Conservation (phyloP, 331 rosid species). For the Prunus yedoensis region DNA sequence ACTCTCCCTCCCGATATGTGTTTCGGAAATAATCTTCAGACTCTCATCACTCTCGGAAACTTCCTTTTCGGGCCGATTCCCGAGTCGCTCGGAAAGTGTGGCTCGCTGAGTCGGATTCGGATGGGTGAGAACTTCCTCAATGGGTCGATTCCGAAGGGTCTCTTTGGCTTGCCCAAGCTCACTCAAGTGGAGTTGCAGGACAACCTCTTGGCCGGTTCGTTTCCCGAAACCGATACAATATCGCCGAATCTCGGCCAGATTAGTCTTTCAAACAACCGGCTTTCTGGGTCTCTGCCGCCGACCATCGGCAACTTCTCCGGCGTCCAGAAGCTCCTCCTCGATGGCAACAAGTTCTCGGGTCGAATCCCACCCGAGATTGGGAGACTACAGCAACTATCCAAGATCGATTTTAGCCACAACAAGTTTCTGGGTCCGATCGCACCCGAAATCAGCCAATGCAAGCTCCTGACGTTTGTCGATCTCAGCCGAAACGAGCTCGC, state of each 20-base stretch:
- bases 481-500: conserved; percentile 81
- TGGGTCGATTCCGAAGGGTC: conserved; percentile 85
- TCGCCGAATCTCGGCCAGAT: conserved; percentile 74
- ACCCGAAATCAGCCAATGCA: conserved; percentile 74
- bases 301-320: conserved; percentile 77
- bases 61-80: conserved; percentile 86
- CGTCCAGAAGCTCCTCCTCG: conserved; percentile 86
- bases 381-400: conserved; percentile 74
- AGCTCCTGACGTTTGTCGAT: conserved; percentile 80
- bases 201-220: conserved; percentile 58
- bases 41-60: conserved; percentile 67
- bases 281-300: conserved; percentile 74
- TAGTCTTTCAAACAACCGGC: conserved; percentile 73
- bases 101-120: conserved; percentile 68
- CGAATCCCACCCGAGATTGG: conserved; percentile 77
- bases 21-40: conserved; percentile 61
- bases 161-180: conserved; percentile 65
- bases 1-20: conserved; percentile 75
- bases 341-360: conserved; percentile 77
- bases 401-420: conserved; percentile 82
- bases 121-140: conserved; percentile 84
- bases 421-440: conserved; percentile 62
- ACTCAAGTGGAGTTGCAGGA: conserved; percentile 81
- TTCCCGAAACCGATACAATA: conserved; percentile 50
- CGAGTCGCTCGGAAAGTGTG: conserved; percentile 67